Conservation (phyloP, 257 asterid species). For the Verbascum thapsus region DNA sequence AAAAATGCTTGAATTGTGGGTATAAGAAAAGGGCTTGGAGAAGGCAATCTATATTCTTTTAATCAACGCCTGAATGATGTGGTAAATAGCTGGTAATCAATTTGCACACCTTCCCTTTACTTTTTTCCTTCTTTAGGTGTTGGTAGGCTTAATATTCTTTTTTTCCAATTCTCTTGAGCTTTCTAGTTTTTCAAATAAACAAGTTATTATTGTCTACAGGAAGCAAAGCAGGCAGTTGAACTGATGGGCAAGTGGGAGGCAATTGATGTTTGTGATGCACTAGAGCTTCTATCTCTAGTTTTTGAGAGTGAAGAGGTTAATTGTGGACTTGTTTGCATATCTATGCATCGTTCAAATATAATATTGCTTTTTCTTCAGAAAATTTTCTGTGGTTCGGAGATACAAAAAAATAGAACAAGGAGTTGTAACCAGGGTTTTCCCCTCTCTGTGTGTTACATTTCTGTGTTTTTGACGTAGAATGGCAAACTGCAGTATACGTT, state of each 20-base stretch:
- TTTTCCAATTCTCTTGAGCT: slow-evolving; percentile 12
- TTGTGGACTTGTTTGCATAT: slow-evolving; percentile 28
- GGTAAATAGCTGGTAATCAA: neutral
- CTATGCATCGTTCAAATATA: slow-evolving; percentile 15
- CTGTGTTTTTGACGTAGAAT: too few species aligned
- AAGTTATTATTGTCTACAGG: slow-evolving; percentile 50
- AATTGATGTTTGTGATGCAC: slow-evolving; percentile 93
- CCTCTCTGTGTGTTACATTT: too few species aligned
- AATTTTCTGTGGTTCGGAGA: too few species aligned
- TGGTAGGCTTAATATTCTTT: too few species aligned
- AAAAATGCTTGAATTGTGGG: slow-evolving; percentile 16
- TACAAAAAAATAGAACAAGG: too few species aligned
- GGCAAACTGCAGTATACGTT: too few species aligned
- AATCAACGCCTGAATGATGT: slow-evolving; percentile 1
- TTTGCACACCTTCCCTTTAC: neutral
- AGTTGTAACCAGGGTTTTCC: too few species aligned
- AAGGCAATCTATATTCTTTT: neutral
- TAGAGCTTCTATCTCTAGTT: slow-evolving; percentile 94
- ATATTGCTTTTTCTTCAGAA: slow-evolving; percentile 5
- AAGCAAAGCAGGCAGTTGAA: slow-evolving; percentile 96
- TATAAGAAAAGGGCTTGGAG: neutral
- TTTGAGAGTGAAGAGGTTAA: slow-evolving; percentile 98
- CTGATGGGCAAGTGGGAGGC: slow-evolving; percentile 97
- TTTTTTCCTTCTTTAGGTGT: too few species aligned
- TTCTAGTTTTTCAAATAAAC: slow-evolving; percentile 7